phyloP scores from a whole-genome alignment of 225 moss, liverwort and hornwort species.

The Polytrichum formosum region DNA sequence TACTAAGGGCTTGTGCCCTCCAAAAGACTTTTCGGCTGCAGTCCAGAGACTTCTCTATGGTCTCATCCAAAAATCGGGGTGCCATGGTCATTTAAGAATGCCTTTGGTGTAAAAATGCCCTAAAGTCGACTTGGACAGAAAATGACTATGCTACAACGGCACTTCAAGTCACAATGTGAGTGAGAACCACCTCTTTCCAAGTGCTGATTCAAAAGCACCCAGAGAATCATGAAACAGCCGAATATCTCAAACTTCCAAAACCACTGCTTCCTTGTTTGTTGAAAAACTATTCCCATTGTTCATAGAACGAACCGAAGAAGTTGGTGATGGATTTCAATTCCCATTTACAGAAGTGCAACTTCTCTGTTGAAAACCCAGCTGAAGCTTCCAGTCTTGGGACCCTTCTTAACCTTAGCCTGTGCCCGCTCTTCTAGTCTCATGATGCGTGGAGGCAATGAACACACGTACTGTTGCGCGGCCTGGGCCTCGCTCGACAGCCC shows the following conservation, averaged over 20 bases:
- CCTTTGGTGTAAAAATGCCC: no score
- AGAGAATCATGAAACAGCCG: neutral
- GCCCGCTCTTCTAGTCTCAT: constrained; percentile 72
- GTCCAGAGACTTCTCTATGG: no score
- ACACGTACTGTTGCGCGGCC: constrained; percentile 74
- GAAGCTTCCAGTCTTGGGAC: constrained; percentile 52
- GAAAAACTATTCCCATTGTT: neutral
- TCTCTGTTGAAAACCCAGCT: constrained; percentile 88
- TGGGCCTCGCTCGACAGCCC: constrained; percentile 66
- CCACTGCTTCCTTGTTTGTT: neutral
- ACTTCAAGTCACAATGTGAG: neutral
- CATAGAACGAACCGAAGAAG: no score
- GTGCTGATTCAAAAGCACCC: neutral
- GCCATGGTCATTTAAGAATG: no score
- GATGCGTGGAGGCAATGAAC: constrained; percentile 69
- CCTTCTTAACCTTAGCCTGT: constrained; percentile 64
- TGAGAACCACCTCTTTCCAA: neutral
- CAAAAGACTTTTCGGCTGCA: no score
- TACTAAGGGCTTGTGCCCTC: no score
- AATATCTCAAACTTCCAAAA: neutral
- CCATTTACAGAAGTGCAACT: constrained; percentile 50
- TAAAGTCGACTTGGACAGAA: no score
- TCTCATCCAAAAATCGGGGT: no score
- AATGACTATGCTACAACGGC: neutral
- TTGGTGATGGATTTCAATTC: no score